A percentile compares a stretch with the other conserved stretches of the same genome.
phyloP scores from a whole-genome alignment of 257 asterid species.

The Plantago elongata region DNA sequence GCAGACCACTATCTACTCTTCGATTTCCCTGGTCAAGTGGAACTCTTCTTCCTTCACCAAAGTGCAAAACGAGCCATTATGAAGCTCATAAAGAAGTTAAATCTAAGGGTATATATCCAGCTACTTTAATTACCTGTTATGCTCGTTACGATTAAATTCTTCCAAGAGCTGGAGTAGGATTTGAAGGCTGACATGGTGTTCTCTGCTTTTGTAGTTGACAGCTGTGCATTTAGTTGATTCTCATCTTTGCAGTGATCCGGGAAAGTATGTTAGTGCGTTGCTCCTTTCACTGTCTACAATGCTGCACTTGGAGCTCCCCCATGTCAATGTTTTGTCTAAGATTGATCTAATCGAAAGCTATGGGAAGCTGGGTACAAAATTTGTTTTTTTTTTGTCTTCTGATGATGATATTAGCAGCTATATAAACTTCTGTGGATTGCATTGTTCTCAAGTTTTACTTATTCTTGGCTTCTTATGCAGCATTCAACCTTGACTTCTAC shows the following conservation, averaged over 20 bases:
- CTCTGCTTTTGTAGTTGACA: conserved; percentile 59
- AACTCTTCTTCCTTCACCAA: conserved; percentile 85
- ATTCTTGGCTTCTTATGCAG: conserved; percentile 43
- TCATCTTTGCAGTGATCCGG: conserved; percentile 97
- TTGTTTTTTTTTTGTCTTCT: conserved; percentile 7
- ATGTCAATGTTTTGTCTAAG: conserved; percentile 90
- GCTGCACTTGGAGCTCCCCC: conserved; percentile 96
- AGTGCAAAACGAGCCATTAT: conserved; percentile 73
- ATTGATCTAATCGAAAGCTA: conserved; percentile 92
- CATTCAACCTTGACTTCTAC: conserved; percentile 92
- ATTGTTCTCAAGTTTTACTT: conserved; percentile 16
- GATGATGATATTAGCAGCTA: conserved; percentile 1
- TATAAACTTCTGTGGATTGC: conserved; percentile 3
- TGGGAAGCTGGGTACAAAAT: conserved; percentile 79
- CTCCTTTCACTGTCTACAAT: conserved; percentile 85
- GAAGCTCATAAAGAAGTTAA: conserved; percentile 76
- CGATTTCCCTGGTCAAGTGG: conserved; percentile 99
- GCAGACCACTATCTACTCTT: conserved; percentile 96
- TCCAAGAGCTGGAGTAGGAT: neutral
- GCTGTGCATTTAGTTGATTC: conserved; percentile 95
- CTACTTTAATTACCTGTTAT: conserved; percentile 9
- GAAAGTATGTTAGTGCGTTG: conserved; percentile 88
- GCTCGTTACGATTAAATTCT: neutral
- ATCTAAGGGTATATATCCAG: conserved; percentile 61
- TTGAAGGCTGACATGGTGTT: neutral